Evolutionary conservation across 1,284 basidiomycete species (phyloP).

Genomic region (Testicularia cyperi): DNA sequence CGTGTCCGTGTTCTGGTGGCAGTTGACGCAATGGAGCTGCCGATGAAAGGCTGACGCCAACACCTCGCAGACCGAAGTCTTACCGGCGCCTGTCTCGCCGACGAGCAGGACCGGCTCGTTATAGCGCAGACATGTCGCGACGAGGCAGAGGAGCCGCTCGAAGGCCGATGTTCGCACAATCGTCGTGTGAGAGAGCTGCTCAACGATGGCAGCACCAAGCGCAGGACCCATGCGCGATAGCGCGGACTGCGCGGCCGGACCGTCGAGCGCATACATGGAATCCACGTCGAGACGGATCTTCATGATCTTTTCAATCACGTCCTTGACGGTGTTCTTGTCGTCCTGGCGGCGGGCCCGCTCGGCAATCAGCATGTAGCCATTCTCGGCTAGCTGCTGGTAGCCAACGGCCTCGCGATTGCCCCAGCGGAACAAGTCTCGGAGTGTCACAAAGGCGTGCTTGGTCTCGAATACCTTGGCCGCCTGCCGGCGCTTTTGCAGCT

Average conservation of each 20-base stretch:
- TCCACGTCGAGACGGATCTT: slow-evolving; percentile 75
- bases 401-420: slow-evolving; percentile 79
- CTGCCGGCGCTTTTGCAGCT: slow-evolving; percentile 89
- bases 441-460: slow-evolving; percentile 92
- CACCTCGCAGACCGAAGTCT: slow-evolving; percentile 93
- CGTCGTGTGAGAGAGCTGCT: slow-evolving; percentile 62
- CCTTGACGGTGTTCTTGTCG: slow-evolving; percentile 85
- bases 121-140: slow-evolving; percentile 78
- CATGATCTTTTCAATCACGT: slow-evolving; percentile 87
- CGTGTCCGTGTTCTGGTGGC: slow-evolving; percentile 99
- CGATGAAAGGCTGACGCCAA: slow-evolving; percentile 72
- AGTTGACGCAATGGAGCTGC: slow-evolving; percentile 78
- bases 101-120: slow-evolving; percentile 97
- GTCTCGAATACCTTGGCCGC: slow-evolving; percentile 92
- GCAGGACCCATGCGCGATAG: slow-evolving; percentile 36
- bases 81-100: slow-evolving; percentile 95
- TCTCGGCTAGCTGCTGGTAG: slow-evolving; percentile 89
- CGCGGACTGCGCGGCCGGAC: slow-evolving; percentile 53
- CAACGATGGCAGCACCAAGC: slow-evolving; percentile 17
- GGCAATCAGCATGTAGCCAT: slow-evolving; percentile 96
- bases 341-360: slow-evolving; percentile 83
- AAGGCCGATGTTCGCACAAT: slow-evolving; percentile 91
- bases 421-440: slow-evolving; percentile 97
- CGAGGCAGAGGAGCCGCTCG: slow-evolving; percentile 82
- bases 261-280: slow-evolving; percentile 65